Evolutionary conservation across 306 rosid species (phyloP).

Genomic region (Vicia faba): DNA sequence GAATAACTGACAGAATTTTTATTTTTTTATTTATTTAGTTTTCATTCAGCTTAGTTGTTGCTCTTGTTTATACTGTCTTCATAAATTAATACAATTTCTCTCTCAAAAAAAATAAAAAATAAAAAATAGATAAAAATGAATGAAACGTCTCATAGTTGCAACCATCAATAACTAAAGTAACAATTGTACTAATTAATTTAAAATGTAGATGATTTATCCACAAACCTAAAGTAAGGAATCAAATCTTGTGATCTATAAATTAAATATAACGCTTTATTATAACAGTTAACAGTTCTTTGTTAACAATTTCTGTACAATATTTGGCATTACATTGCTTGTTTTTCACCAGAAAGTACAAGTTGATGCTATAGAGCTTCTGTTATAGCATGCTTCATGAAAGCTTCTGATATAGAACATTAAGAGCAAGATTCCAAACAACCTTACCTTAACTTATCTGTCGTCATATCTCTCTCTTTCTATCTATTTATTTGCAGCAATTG

Average conservation of each 20-base stretch:
- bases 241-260: not conserved
- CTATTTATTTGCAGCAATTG: constrained; percentile 27
- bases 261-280: too few species aligned
- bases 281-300: too few species aligned
- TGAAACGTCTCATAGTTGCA: not conserved
- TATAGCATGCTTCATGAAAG: not conserved
- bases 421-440: not conserved
- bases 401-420: not conserved
- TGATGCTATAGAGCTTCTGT: not conserved
- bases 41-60: too few species aligned
- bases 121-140: not conserved
- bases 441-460: not conserved
- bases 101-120: too few species aligned
- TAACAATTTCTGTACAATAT: constrained; percentile 27
- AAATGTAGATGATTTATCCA: too few species aligned
- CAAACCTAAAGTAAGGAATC: constrained; percentile 9
- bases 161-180: too few species aligned
- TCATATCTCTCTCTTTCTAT: not conserved
- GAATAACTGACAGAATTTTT: too few species aligned
- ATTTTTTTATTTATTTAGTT: too few species aligned
- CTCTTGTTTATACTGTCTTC: not conserved
- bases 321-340: constrained; percentile 9
- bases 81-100: too few species aligned
- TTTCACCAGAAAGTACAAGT: not conserved
- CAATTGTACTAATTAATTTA: too few species aligned